These are phyloP conservation scores for Leucocoprinus leucothites DNA, from an alignment of 768 basidiomycete species.

Conservation along the genomic window DNA sequence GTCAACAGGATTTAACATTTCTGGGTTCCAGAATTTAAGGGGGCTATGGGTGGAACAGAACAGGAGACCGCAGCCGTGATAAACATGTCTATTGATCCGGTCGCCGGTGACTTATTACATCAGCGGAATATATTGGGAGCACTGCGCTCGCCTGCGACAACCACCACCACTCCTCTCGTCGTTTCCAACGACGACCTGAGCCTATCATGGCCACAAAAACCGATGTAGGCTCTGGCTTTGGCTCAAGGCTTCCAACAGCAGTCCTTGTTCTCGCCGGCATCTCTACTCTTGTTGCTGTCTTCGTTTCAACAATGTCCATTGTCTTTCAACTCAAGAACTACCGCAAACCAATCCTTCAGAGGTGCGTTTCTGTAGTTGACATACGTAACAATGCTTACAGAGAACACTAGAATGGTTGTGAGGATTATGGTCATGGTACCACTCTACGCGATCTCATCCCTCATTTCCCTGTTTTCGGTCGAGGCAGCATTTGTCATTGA, in stretches of 20 bases:
- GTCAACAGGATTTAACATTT: no score
- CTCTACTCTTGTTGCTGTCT: constrained; percentile 65
- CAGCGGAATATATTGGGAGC: neutral
- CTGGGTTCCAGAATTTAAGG: no score
- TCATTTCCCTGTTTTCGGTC: constrained; percentile 91
- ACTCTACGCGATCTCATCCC: constrained; percentile 84
- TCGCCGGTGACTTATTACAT: constrained; percentile 1
- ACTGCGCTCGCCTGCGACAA: neutral
- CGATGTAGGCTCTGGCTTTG: constrained; percentile 37
- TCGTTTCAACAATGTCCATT: constrained; percentile 73
- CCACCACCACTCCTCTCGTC: neutral
- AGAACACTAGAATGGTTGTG: constrained; percentile 70
- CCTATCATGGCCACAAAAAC: neutral
- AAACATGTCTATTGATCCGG: no score
- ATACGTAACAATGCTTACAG: neutral
- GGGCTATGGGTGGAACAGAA: no score
- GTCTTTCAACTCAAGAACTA: constrained; percentile 84
- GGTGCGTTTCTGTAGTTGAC: constrained; percentile 39
- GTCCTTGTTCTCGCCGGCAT: constrained; percentile 63
- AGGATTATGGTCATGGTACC: constrained; percentile 98
- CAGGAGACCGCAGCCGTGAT: no score
- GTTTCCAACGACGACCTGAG: neutral
- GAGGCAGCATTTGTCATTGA: constrained; percentile 97
- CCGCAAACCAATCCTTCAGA: constrained; percentile 74
- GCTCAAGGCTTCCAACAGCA: constrained; percentile 53